phyloP scores from a whole-genome alignment of 179 eudicot species.

The Beta lomatogona region DNA sequence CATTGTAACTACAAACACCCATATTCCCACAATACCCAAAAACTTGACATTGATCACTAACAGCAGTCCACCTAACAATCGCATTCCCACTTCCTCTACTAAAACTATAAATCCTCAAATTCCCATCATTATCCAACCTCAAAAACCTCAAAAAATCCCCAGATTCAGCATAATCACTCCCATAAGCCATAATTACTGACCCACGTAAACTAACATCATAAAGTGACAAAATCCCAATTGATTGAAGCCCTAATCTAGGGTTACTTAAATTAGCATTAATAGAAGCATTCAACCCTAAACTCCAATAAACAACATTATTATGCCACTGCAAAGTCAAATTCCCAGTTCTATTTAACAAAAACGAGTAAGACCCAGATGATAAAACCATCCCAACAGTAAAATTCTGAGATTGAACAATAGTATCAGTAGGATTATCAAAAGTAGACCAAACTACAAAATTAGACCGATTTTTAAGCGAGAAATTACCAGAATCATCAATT shows the following conservation, averaged over 20 bases:
- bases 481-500: conserved; percentile 56
- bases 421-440: conserved; percentile 71
- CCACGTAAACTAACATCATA: conserved; percentile 41
- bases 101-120: conserved; percentile 72
- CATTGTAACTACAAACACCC: conserved; percentile 83
- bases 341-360: conserved; percentile 45
- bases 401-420: conserved; percentile 56
- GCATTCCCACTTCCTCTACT: conserved; percentile 36
- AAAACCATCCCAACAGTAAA: conserved; percentile 39
- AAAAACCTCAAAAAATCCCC: conserved; percentile 51
- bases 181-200: conserved; percentile 43
- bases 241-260: conserved; percentile 49
- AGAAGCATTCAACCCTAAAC: conserved; percentile 54
- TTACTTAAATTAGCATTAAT: conserved; percentile 36
- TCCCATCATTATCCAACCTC: conserved; percentile 77
- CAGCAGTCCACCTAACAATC: conserved; percentile 64
- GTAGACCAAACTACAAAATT: conserved; percentile 55
- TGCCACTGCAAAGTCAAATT: conserved; percentile 69
- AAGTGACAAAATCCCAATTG: conserved; percentile 54
- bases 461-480: conserved; percentile 47
- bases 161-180: conserved; percentile 71
- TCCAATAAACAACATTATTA: conserved; percentile 48
- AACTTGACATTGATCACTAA: conserved; percentile 74
- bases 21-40: conserved; percentile 85
- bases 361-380: conserved; percentile 60